Percentiles rank a stretch among this genome's conserved stretches.
Conservation (phyloP, 164 flowering plant species). For the Umbellularia californica region DNA sequence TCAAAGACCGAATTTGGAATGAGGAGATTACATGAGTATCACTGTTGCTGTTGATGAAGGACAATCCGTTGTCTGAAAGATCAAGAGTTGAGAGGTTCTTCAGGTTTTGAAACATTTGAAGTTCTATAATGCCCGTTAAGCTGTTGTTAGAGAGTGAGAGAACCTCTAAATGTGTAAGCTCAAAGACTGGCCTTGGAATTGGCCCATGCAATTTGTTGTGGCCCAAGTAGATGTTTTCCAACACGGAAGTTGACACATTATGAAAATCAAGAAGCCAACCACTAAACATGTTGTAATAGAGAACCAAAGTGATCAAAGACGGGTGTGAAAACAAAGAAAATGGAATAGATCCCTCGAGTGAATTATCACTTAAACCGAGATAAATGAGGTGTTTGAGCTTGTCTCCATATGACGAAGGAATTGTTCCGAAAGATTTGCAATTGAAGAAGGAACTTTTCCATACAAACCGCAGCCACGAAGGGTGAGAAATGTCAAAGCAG, state of each 20-base stretch:
- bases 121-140: neutral
- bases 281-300: neutral
- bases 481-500: neutral
- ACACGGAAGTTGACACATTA: neutral
- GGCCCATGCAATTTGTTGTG: neutral
- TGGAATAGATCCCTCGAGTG: neutral
- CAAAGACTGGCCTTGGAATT: neutral
- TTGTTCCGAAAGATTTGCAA: constrained; percentile 3
- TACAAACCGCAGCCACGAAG: neutral
- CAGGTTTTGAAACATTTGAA: neutral
- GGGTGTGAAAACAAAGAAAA: neutral
- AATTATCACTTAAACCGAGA: too few species aligned
- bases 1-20: neutral
- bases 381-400: too few species aligned
- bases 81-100: neutral
- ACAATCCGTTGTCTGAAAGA: neutral
- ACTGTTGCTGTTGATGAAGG: neutral
- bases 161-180: neutral
- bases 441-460: neutral
- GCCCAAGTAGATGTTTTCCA: neutral
- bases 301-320: neutral
- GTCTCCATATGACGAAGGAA: neutral
- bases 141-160: neutral
- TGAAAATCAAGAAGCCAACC: neutral
- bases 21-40: neutral